Percentiles rank a stretch among this genome's conserved stretches.
Conservation (phyloP, 1,284 basidiomycete genomes). For the Apiotrichum mycotoxinovorans region DNA sequence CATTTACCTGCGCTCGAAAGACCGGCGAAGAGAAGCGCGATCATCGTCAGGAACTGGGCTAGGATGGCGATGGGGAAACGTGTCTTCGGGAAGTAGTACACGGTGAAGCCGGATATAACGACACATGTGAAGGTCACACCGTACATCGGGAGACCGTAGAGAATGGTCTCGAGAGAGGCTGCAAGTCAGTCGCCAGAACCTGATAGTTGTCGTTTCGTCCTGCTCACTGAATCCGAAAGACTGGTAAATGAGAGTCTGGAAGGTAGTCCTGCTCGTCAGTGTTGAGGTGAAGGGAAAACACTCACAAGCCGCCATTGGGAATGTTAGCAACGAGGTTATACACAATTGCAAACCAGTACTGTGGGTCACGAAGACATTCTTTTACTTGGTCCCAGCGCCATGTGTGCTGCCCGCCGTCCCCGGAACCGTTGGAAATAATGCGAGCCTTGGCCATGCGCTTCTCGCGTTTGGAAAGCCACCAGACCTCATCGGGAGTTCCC, state of each 20-base stretch:
- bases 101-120: slow-evolving; percentile 16
- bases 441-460: slow-evolving; percentile 29
- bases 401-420: not conserved
- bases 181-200: not conserved
- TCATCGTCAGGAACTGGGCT: slow-evolving; percentile 11
- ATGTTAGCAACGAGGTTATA: slow-evolving; percentile 23
- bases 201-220: slow-evolving; percentile 16
- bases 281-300: slow-evolving; percentile 27
- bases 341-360: slow-evolving; percentile 6
- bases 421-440: slow-evolving; percentile 23
- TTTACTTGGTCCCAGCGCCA: too few relatives aligned
- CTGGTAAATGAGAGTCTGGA: slow-evolving; percentile 17
- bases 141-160: slow-evolving; percentile 18
- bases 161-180: slow-evolving; percentile 6
- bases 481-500: slow-evolving; percentile 27
- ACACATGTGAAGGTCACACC: slow-evolving; percentile 18
- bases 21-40: slow-evolving; percentile 28
- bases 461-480: slow-evolving; percentile 26
- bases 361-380: too few relatives aligned
- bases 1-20: slow-evolving; percentile 20
- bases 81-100: slow-evolving; percentile 17
- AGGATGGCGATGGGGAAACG: slow-evolving; percentile 28
- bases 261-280: too few relatives aligned
- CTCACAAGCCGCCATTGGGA: slow-evolving; percentile 4
- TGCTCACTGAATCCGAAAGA: slow-evolving; percentile 28